Evolutionary conservation across 352 stramenopile species (phyloP), one percentile per base, ranked within the genome.

Genomic region (Phytophthora ramorum): DNA sequence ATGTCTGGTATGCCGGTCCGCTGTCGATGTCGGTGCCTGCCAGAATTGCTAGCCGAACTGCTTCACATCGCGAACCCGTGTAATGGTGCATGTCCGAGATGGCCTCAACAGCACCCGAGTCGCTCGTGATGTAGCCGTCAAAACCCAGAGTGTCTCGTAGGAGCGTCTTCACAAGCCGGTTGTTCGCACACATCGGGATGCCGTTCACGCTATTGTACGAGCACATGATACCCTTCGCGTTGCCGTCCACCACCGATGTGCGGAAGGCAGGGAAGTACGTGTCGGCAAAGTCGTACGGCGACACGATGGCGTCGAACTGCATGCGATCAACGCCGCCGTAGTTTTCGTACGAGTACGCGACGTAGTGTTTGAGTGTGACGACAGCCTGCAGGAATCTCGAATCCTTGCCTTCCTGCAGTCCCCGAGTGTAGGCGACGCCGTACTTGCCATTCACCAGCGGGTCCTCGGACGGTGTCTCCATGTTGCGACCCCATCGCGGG

Each of bases 171-270:
- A 75, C 76, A 13, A 98, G 76, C 20, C 79, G 70, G 8, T 81
- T 51, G 66, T 98, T 97, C 2, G 92, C 87, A 69, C 97, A 99
- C 62, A 94, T 89, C 2, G 97, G 97, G 30, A 98, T 73, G 16
- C 94, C 94, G 66, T 99, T 98, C 4, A 99, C 67, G 34, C 86
- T 88, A 67, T 99, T 99, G 83, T 99, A 99, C 40, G 87, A 96
- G 77, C 96, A 99, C 97, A 99, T 99, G 65, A 99, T 57, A 4
- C 89, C 82, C 19, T 85, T 93, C 7, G 85, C 93, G 3, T 87
- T 75, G 5, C 70, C 93, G 5, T 96, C 79, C 44, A 75, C 79
- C 4, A 98, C 79, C 22, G 92, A 95, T 22, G 86, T 75, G 22
- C 83, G 78, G 58, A 98, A 97, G 1, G 85, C 81, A 19, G 83